phyloP scores from a whole-genome alignment of 1,139 yeast genomes.

The Meyerozyma smithsonii region DNA sequence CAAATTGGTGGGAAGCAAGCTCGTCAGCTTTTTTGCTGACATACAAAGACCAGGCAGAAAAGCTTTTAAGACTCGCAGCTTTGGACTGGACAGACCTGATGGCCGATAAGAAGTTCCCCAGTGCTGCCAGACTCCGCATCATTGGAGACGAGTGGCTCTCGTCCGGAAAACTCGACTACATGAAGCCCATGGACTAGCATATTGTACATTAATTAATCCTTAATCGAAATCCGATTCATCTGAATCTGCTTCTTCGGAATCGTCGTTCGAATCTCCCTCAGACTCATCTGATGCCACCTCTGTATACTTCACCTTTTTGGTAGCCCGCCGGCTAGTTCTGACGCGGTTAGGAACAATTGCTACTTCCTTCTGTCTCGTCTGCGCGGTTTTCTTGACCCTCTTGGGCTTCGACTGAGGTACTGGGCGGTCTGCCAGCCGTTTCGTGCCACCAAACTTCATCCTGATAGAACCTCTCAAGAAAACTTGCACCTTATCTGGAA shows the following conservation, averaged over 20 bases:
- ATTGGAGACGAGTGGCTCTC: slow-evolving; percentile 73
- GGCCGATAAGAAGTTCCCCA: slow-evolving; percentile 53
- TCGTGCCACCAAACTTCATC: neutral
- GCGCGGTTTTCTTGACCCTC: neutral
- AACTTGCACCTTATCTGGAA: slow-evolving; percentile 39
- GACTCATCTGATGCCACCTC: neutral
- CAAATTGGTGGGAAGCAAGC: slow-evolving; percentile 92
- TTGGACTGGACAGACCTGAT: slow-evolving; percentile 48
- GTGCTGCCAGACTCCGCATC: slow-evolving; percentile 71
- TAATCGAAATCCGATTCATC: neutral
- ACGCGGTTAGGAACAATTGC: neutral
- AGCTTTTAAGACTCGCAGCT: slow-evolving; percentile 45
- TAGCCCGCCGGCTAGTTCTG: neutral
- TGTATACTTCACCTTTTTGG: neutral
- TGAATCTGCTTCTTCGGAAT: neutral
- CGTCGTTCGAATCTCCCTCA: neutral
- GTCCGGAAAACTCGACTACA: slow-evolving; percentile 39
- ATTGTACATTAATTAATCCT: neutral
- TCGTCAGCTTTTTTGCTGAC: slow-evolving; percentile 49
- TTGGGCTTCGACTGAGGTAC: neutral
- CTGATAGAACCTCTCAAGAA: slow-evolving; percentile 21
- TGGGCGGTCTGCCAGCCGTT: neutral
- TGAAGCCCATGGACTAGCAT: slow-evolving; percentile 48
- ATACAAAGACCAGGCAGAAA: slow-evolving; percentile 68
- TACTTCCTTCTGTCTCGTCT: neutral